A percentile compares a stretch with the other conserved stretches of the same genome.
phyloP scores from a whole-genome alignment of 371 early-diverging fungal genomes.

The Actinomortierella wolfii region DNA sequence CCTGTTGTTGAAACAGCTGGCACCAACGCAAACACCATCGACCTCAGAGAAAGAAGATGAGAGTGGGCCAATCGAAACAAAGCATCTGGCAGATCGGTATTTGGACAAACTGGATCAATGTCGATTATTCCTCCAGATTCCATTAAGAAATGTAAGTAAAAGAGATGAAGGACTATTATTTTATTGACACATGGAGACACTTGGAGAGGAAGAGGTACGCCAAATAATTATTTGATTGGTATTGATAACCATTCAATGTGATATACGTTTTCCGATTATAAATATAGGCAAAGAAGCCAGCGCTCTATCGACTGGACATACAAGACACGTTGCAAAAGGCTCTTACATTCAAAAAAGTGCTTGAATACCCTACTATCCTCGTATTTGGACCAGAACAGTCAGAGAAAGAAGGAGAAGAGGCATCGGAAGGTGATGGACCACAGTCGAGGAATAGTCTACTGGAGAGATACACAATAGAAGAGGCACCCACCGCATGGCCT shows the following conservation, averaged over 20 bases:
- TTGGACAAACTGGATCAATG: conserved; percentile 14
- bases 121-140: conserved; percentile 31
- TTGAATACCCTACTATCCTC: conserved; percentile 36
- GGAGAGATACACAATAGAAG: conserved; percentile 25
- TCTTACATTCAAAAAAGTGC: conserved; percentile 31
- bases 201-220: no score
- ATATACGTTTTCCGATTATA: no score
- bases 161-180: neutral
- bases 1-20: neutral
- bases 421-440: neutral
- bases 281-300: conserved; percentile 41
- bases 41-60: conserved; percentile 7
- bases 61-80: neutral
- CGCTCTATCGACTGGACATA: conserved; percentile 23
- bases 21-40: neutral
- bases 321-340: conserved; percentile 25
- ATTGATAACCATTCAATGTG: no score
- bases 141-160: conserved; percentile 30
- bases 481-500: conserved; percentile 24
- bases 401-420: neutral
- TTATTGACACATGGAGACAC: neutral
- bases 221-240: no score
- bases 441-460: conserved; percentile 8
- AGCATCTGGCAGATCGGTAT: conserved; percentile 15
- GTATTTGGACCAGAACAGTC: conserved; percentile 15